phyloP scores from a whole-genome alignment of 257 asterid genomes.

The Nicotiana sylvestris region DNA sequence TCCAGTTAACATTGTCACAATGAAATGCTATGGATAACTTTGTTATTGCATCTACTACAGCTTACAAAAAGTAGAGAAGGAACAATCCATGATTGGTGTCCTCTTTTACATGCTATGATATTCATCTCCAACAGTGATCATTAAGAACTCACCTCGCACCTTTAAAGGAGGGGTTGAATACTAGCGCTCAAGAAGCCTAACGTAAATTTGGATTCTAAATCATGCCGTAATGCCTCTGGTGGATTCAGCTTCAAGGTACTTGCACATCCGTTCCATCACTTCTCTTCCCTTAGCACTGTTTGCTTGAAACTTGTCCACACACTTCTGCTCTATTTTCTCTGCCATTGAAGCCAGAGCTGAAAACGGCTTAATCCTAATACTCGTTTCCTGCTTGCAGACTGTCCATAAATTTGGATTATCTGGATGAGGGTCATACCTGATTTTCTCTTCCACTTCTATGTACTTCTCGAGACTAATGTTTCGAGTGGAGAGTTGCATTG shows the following conservation, averaged over 20 bases:
- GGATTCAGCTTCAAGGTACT: slow-evolving; percentile 91
- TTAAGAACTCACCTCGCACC: not conserved
- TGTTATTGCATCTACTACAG: not conserved
- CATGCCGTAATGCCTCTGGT: slow-evolving; percentile 61
- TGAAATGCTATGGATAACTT: not conserved
- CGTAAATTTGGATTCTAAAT: not conserved
- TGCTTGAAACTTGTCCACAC: slow-evolving; percentile 84
- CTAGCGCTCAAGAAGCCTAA: not conserved
- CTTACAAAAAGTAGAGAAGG: not conserved
- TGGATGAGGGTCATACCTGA: slow-evolving; percentile 91
- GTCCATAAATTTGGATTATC: slow-evolving; percentile 78
- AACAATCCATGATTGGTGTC: not conserved
- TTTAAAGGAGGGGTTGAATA: not conserved
- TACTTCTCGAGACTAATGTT: slow-evolving; percentile 83
- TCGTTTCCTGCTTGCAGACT: slow-evolving; percentile 80
- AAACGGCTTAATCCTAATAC: slow-evolving; percentile 77
- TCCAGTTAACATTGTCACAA: not conserved
- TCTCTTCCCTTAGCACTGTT: slow-evolving; percentile 94
- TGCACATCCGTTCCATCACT: slow-evolving; percentile 95
- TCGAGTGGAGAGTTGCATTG: slow-evolving; percentile 87
- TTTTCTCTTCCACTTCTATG: slow-evolving; percentile 91
- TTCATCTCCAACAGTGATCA: not conserved
- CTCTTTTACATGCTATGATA: not conserved
- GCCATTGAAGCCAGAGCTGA: slow-evolving; percentile 90
- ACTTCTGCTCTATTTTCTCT: slow-evolving; percentile 82